Base-by-base conservation (phyloP, 495 filamentous ascomycete genomes). In the Polyplosphaeria fusca region DNA sequence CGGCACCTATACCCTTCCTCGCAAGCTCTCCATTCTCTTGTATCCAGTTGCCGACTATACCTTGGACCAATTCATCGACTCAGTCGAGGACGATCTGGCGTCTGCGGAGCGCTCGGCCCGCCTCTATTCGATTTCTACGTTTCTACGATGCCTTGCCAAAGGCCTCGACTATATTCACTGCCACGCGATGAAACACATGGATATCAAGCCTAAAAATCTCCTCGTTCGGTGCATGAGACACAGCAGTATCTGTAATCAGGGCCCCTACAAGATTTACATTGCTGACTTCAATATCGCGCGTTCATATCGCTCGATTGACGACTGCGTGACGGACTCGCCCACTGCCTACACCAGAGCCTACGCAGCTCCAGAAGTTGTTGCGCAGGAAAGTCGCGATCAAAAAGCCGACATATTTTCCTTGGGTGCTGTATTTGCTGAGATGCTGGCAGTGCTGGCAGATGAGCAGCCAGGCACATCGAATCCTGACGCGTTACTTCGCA, bases 261-360 rank as follows among this genome's bases (percentile, higher is more conserved):
- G 32, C 7, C 19, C 16, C 25, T 64, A 49, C 50, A 60, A 52
- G 28, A 32, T 65, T 3, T 65, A 65, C 51, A 44, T 65, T 14
- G 61, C 61, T 11, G 61, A 65, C 39, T 65, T 65, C 42, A 57
- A 57, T 1, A 65, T 65, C 26, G 51, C 61, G 13, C 51, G 61
- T n/a, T 26, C 57, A 2, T 65, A 65, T 40, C 13, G 16, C 5
- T 61, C 57, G 25, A 14, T 28, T 12, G 45, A 40, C 3, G 61
- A 65, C 12, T 20, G 14, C 14, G 42, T 60, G 5, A 65, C 61
- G 3, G 57, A 52, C 7, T 40, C 37, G 4, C 47, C 46, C 1
- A 61, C 52, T 0, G 32, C 51, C 9, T 65, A 38, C 47, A 65
- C 61, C 20, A 38, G 47, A 16, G 35, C 25, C 3, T 65, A 65